phyloP scores from a whole-genome alignment of 306 rosid genomes.

The Rosa multiflora region DNA sequence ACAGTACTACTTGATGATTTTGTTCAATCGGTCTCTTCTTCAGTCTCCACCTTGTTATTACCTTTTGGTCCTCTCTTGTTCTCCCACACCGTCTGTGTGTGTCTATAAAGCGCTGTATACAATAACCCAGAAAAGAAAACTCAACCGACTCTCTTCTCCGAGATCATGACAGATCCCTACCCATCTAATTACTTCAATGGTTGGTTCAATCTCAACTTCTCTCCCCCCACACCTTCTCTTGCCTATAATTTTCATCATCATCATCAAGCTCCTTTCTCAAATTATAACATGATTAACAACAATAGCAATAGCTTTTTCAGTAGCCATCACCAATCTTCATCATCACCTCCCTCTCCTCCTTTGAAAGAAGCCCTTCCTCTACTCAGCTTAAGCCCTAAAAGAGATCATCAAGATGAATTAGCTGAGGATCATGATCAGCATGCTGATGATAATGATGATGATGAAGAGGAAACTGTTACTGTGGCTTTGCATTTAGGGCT shows the following conservation, averaged over 20 bases:
- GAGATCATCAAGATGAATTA: constrained; percentile 30
- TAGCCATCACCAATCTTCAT: background rate
- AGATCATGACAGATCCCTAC: constrained; percentile 67
- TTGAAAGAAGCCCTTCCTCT: constrained; percentile 70
- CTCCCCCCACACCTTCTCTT: constrained; percentile 37
- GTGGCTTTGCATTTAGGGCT: constrained; percentile 92
- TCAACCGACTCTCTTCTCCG: constrained; percentile 13
- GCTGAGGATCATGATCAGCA: constrained; percentile 25
- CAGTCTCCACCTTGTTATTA: constrained; percentile 23
- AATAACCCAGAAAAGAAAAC: constrained; percentile 39
- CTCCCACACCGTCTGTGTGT: constrained; percentile 1
- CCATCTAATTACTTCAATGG: constrained; percentile 42
- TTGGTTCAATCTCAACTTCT: constrained; percentile 56
- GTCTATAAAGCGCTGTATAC: constrained; percentile 10
- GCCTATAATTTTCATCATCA: constrained; percentile 35
- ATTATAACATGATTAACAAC: background rate
- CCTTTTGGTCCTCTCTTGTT: constrained; percentile 33
- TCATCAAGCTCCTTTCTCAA: constrained; percentile 5
- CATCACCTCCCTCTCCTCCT: constrained; percentile 56
- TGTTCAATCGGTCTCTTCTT: constrained; percentile 32
- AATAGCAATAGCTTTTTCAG: constrained; percentile 23
- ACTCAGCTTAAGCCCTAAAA: constrained; percentile 56
- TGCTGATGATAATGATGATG: constrained; percentile 36
- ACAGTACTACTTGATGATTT: constrained; percentile 30
- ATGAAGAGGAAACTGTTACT: constrained; percentile 39